These are phyloP conservation scores for Narthecium ossifragum DNA, from an alignment of 106 monocot species.

Conservation along the genomic window DNA sequence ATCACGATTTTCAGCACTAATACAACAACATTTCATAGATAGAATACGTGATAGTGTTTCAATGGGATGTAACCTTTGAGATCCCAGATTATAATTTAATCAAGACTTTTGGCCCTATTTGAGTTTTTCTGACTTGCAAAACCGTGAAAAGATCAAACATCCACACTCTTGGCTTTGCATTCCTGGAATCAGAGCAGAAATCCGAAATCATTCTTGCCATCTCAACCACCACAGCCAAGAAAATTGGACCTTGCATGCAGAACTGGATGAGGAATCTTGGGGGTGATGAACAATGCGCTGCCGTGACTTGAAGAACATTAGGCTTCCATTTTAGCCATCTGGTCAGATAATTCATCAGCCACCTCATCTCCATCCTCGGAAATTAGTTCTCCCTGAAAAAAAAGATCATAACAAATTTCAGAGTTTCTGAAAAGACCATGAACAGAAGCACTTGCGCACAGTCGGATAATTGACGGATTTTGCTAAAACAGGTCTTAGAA, in stretches of 20 bases:
- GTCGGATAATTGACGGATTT: too few species aligned
- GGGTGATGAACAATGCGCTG: neutral
- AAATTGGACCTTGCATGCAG: neutral
- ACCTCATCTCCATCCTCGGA: constrained; percentile 29
- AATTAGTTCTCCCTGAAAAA: constrained; percentile 31
- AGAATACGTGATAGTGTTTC: too few species aligned
- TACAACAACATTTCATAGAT: too few species aligned
- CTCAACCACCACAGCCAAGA: neutral
- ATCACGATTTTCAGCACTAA: too few species aligned
- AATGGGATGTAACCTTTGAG: too few species aligned
- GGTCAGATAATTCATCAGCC: constrained; percentile 34
- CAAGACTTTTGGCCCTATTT: too few species aligned
- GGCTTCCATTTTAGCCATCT: constrained; percentile 30
- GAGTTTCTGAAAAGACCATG: neutral
- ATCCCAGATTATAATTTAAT: too few species aligned
- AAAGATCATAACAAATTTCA: neutral
- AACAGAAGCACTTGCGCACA: neutral
- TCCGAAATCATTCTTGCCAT: neutral
- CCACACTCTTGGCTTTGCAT: too few species aligned
- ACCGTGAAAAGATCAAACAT: too few species aligned
- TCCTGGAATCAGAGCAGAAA: neutral
- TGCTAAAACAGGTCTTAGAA: too few species aligned
- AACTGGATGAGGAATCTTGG: neutral
- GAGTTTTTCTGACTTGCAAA: too few species aligned
- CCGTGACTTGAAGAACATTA: constrained; percentile 6